A percentile compares a stretch with the other conserved stretches of the same genome.
Evolutionary conservation across 192 early-diverging fungal genomes (phyloP).

Genomic region (Coemansia sp.): DNA sequence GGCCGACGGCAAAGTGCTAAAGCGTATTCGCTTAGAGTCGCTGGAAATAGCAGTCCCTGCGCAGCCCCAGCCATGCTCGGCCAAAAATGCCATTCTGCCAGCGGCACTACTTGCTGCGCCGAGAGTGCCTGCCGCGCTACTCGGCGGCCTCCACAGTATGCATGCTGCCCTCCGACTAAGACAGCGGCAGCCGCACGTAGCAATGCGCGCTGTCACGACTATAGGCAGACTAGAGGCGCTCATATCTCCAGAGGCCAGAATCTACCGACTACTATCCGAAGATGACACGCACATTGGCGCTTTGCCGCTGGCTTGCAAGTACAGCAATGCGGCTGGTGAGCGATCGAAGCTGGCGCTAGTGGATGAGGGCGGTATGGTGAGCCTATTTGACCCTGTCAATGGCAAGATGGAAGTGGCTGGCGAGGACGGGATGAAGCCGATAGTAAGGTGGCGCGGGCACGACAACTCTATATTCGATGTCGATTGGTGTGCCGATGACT

Average conservation of each 20-base stretch:
- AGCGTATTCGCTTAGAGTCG: neutral
- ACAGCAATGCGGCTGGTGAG: constrained; percentile 15
- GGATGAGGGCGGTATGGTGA: constrained; percentile 38
- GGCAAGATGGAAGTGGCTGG: constrained; percentile 10
- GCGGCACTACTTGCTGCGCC: too few relatives aligned
- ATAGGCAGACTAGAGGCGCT: constrained; percentile 19
- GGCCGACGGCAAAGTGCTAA: neutral
- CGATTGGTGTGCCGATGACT: constrained; percentile 74
- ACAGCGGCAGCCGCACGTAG: constrained; percentile 5
- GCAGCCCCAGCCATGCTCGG: neutral
- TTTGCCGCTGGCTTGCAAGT: constrained; percentile 49
- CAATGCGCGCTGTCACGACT: constrained; percentile 9
- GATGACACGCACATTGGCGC: constrained; percentile 11
- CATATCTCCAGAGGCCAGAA: constrained; percentile 25
- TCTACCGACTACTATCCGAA: constrained; percentile 19
- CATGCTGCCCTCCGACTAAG: constrained; percentile 13
- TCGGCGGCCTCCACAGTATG: neutral
- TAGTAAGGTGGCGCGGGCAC: constrained; percentile 61
- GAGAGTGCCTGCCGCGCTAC: neutral
- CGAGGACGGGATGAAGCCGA: constrained; percentile 15
- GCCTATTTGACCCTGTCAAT: constrained; percentile 36
- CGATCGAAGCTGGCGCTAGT: constrained; percentile 32
- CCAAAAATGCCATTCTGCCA: neutral
- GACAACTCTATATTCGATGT: constrained; percentile 84
- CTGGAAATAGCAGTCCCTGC: neutral